These are phyloP conservation scores for Juglanconis juglandina DNA, from an alignment of 2,329 filamentous ascomycete genomes.

Conservation along the genomic window DNA sequence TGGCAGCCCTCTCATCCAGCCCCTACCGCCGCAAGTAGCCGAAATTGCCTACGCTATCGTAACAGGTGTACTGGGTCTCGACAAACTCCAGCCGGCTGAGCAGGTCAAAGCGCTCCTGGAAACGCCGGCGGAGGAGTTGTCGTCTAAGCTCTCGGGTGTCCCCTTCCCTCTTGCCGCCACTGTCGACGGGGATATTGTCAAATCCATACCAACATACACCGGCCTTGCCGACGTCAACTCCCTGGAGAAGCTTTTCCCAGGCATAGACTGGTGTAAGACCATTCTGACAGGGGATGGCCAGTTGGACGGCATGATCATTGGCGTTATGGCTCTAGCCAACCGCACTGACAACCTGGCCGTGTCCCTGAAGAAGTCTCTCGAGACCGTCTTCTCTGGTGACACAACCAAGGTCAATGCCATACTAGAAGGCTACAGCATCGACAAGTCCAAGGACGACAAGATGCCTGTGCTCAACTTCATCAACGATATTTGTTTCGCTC, in stretches of 20 bases:
- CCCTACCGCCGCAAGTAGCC: neutral
- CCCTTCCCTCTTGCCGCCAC: conserved; percentile 12
- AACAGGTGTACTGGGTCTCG: conserved; percentile 48
- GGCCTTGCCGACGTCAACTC: conserved; percentile 4
- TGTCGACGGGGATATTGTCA: conserved; percentile 17
- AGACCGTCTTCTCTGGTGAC: conserved; percentile 7
- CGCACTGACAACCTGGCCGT: conserved; percentile 11
- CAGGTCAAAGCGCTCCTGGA: conserved; percentile 24
- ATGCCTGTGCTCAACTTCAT: conserved; percentile 8
- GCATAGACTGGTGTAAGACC: conserved; percentile 7
- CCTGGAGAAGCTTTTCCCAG: conserved; percentile 8
- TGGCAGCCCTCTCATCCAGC: conserved; percentile 13
- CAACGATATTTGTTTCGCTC: conserved; percentile 15
- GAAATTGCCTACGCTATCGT: conserved; percentile 25
- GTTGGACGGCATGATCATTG: conserved; percentile 15
- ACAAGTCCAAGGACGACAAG: conserved; percentile 4
- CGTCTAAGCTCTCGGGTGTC: conserved; percentile 4
- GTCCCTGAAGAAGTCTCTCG: conserved; percentile 2
- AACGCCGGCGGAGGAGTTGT: conserved; percentile 11
- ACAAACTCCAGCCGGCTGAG: conserved; percentile 50
- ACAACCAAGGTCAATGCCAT: neutral
- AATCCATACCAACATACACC: conserved; percentile 3
- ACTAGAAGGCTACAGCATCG: conserved; percentile 4
- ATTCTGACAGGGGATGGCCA: conserved; percentile 13
- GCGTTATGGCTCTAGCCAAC: neutral